These are phyloP conservation scores for Hanseniaspora pseudoguilliermondii DNA, from an alignment of 805 yeast species.

Conservation along the genomic window DNA sequence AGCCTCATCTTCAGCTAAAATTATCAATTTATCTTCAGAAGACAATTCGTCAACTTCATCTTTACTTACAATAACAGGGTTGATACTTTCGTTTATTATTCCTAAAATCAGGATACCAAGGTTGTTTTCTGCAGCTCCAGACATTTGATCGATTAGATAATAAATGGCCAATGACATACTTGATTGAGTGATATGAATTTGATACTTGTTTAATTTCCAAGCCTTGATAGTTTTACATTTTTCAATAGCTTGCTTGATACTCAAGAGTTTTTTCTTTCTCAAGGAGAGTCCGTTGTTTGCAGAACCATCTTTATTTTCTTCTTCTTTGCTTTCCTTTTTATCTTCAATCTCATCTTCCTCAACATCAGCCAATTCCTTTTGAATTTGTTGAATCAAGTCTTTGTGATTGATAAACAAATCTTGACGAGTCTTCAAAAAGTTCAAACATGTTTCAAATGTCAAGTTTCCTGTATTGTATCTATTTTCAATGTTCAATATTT, in stretches of 20 bases:
- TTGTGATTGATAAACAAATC: conserved; percentile 2
- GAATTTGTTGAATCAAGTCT: conserved; percentile 23
- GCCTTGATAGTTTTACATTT: conserved; percentile 1
- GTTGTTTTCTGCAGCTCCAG: conserved; percentile 12
- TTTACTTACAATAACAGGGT: conserved; percentile 32
- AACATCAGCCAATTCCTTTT: conserved; percentile 30
- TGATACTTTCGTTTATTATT: conserved; percentile 72
- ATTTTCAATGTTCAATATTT: conserved; percentile 37
- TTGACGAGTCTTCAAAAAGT: conserved; percentile 72
- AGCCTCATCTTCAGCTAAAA: conserved; percentile 11
- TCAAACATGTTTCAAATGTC: conserved; percentile 62
- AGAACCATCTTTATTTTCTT: conserved; percentile 22
- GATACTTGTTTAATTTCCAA: conserved; percentile 11
- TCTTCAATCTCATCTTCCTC: conserved; percentile 16
- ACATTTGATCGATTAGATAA: conserved; percentile 9
- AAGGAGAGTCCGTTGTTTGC: conserved; percentile 1
- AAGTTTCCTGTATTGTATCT: conserved; percentile 54
- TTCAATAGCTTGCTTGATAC: conserved; percentile 5
- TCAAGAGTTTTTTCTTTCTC: background rate
- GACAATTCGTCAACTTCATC: conserved; percentile 22
- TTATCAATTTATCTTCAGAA: conserved; percentile 4
- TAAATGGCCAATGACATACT: conserved; percentile 3
- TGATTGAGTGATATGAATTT: conserved; percentile 10
- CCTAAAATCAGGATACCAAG: conserved; percentile 55
- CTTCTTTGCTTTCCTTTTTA: conserved; percentile 24